phyloP scores from a whole-genome alignment of 2,329 filamentous ascomycete genomes.

The Bipolaris sorokiniana region DNA sequence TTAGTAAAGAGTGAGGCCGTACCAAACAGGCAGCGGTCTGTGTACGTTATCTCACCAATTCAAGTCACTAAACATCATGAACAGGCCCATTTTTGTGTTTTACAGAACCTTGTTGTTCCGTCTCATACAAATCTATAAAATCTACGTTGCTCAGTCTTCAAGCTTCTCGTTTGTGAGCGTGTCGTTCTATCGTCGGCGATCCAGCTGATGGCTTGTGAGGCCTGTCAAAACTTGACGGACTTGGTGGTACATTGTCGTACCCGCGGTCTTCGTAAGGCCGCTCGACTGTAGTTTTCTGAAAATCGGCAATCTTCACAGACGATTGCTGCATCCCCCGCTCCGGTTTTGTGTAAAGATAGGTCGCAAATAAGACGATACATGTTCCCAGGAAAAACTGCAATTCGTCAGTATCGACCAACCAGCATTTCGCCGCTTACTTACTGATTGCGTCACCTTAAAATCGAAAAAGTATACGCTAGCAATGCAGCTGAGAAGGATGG shows the following conservation, averaged over 20 bases:
- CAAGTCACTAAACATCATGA: background rate
- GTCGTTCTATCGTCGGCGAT: slow-evolving; percentile 32
- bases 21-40: background rate
- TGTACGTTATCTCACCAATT: background rate
- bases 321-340: slow-evolving; percentile 61
- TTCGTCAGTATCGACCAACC: slow-evolving; percentile 7
- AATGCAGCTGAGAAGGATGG: slow-evolving; percentile 84
- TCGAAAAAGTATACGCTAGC: slow-evolving; percentile 87
- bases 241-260: slow-evolving; percentile 11
- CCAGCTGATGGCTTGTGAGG: slow-evolving; percentile 26
- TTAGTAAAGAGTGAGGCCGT: too few species aligned
- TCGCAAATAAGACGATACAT: slow-evolving; percentile 76
- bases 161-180: slow-evolving; percentile 32
- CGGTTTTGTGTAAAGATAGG: slow-evolving; percentile 80
- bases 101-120: background rate
- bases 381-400: slow-evolving; percentile 82
- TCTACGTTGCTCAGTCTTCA: slow-evolving; percentile 16
- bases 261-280: slow-evolving; percentile 24
- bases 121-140: background rate
- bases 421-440: slow-evolving; percentile 20
- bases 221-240: slow-evolving; percentile 19
- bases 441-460: slow-evolving; percentile 67
- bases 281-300: slow-evolving; percentile 75
- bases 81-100: background rate
- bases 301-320: slow-evolving; percentile 72